phyloP scores from a whole-genome alignment of 2,329 filamentous ascomycete species.

The Aspergillus pseudoviridinutans region DNA sequence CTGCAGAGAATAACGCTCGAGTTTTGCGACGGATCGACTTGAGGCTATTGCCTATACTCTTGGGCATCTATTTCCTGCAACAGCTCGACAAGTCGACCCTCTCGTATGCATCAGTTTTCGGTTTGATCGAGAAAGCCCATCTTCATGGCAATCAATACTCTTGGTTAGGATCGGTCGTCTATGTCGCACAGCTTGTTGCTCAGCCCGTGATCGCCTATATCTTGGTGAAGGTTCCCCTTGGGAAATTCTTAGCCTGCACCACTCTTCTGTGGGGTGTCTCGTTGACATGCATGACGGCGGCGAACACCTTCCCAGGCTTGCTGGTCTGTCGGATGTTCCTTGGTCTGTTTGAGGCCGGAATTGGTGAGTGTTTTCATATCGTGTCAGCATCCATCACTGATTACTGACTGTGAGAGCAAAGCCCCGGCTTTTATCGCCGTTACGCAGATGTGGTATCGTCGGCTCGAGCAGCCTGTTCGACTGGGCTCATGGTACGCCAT shows the following conservation, averaged over 20 bases:
- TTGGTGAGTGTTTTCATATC: constrained; percentile 21
- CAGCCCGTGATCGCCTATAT: constrained; percentile 52
- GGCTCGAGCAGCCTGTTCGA: constrained; percentile 50
- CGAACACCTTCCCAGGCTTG: constrained; percentile 47
- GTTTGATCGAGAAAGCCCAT: constrained; percentile 55
- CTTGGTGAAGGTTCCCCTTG: constrained; percentile 58
- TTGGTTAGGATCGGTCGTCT: constrained; percentile 51
- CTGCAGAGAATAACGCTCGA: constrained; percentile 50
- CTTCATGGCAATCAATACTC: constrained; percentile 55
- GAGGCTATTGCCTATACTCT: constrained; percentile 51
- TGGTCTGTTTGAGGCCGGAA: constrained; percentile 53
- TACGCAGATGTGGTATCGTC: constrained; percentile 54
- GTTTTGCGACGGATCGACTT: constrained; percentile 51
- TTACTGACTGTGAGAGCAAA: constrained; percentile 1
- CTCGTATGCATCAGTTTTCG: constrained; percentile 60
- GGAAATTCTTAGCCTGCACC: constrained; percentile 55
- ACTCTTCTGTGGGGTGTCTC: constrained; percentile 52
- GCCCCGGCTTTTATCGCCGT: constrained; percentile 52
- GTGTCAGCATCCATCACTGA: neutral
- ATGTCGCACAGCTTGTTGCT: constrained; percentile 52
- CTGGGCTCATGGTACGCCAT: constrained; percentile 52
- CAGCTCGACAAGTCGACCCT: constrained; percentile 61
- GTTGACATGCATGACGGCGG: constrained; percentile 51
- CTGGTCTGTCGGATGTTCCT: constrained; percentile 54
- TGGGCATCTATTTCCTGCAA: constrained; percentile 61